Percentiles rank a stretch among this genome's conserved stretches.
phyloP scores from a whole-genome alignment of 345 rosid genomes.

The Carallia pectinifolia region DNA sequence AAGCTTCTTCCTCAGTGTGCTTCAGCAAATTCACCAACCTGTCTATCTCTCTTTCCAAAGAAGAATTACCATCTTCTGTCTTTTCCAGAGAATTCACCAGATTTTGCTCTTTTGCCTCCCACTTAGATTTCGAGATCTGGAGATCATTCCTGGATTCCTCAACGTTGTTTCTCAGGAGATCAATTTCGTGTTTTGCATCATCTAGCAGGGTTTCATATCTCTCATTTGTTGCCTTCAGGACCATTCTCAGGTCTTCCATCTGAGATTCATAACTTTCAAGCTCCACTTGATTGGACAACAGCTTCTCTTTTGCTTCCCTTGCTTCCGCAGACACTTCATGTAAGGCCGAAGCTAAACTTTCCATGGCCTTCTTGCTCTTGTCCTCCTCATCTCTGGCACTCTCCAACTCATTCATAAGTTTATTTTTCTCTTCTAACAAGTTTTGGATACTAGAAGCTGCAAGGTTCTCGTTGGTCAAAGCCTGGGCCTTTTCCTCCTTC shows the following conservation, averaged over 20 bases:
- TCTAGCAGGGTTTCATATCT: constrained; percentile 82
- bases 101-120: constrained; percentile 77
- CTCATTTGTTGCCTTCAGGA: constrained; percentile 72
- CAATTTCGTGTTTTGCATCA: constrained; percentile 69
- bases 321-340: constrained; percentile 94
- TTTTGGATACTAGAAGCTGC: constrained; percentile 67
- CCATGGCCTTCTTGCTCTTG: constrained; percentile 97
- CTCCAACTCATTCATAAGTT: constrained; percentile 67
- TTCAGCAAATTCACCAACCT: constrained; percentile 65
- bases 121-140: constrained; percentile 53
- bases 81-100: constrained; percentile 52
- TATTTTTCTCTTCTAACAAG: constrained; percentile 71
- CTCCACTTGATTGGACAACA: constrained; percentile 63
- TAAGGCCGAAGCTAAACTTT: constrained; percentile 88
- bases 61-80: constrained; percentile 67
- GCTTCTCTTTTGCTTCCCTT: constrained; percentile 83
- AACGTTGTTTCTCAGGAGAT: constrained; percentile 45
- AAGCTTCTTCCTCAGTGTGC: constrained; percentile 73
- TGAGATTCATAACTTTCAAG: constrained; percentile 69
- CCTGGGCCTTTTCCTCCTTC: constrained; percentile 69
- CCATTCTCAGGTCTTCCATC: constrained; percentile 73
- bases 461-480: constrained; percentile 72
- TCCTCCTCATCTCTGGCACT: constrained; percentile 78
- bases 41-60: constrained; percentile 64
- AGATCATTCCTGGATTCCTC: constrained; percentile 60